Percentiles rank a stretch among this genome's conserved stretches.
phyloP scores from a whole-genome alignment of 768 basidiomycete species.

The Boletus eberwhitei region DNA sequence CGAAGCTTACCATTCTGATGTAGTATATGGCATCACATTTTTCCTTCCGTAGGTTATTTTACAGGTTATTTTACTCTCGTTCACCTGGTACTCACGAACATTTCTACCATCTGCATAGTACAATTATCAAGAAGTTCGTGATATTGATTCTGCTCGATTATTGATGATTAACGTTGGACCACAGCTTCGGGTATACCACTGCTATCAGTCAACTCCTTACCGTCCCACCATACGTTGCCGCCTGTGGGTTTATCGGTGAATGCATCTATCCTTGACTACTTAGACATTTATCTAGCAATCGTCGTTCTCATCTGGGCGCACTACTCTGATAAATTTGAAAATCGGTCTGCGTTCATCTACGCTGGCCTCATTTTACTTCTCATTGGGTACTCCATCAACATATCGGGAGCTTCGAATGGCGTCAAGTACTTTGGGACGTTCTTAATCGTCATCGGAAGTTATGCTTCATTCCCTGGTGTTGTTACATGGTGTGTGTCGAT shows the following conservation, averaged over 20 bases:
- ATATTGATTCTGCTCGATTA: background rate
- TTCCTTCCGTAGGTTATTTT: constrained; percentile 58
- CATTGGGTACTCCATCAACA: constrained; percentile 63
- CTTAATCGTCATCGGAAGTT: constrained; percentile 63
- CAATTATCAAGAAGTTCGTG: constrained; percentile 52
- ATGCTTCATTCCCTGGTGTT: constrained; percentile 52
- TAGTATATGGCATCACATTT: constrained; percentile 68
- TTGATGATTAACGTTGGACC: background rate
- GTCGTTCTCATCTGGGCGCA: constrained; percentile 48
- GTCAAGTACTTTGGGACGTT: constrained; percentile 74
- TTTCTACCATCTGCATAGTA: constrained; percentile 32
- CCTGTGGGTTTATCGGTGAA: constrained; percentile 42
- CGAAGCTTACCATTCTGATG: constrained; percentile 1
- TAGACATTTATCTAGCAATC: constrained; percentile 39
- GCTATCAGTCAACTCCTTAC: constrained; percentile 63
- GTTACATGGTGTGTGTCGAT: constrained; percentile 50
- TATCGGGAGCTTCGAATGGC: constrained; percentile 47
- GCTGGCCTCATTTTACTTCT: constrained; percentile 47
- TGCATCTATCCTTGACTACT: background rate
- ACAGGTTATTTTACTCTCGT: constrained; percentile 25
- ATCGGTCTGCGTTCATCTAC: constrained; percentile 58
- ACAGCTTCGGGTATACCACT: constrained; percentile 56
- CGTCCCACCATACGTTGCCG: constrained; percentile 63
- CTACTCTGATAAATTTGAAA: constrained; percentile 53
- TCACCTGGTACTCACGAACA: background rate